Percentiles rank a stretch among this genome's conserved stretches.
These are phyloP conservation scores for Echinochloa phyllopogon DNA, from an alignment of 176 grass and related monocot genomes.

Conservation along the genomic window DNA sequence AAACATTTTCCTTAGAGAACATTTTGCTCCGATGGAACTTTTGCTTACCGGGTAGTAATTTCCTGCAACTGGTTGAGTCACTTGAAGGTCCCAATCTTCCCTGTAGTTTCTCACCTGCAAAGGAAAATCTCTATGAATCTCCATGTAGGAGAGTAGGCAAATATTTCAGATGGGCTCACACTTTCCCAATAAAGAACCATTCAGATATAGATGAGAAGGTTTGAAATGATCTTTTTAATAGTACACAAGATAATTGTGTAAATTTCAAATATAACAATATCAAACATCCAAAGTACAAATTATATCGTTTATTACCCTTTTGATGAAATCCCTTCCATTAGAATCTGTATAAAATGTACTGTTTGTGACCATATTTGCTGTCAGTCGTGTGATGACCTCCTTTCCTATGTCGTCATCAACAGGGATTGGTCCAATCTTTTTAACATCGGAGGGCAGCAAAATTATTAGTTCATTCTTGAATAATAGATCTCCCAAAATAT, in stretches of 20 bases:
- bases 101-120: conserved; percentile 83
- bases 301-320: conserved; percentile 58
- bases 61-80: conserved; percentile 86
- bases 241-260: not conserved
- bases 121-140: conserved; percentile 39
- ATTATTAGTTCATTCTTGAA: conserved; percentile 8
- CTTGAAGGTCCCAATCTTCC: conserved; percentile 84
- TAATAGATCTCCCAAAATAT: conserved; percentile 6
- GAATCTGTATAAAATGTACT: conserved; percentile 87
- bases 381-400: conserved; percentile 76
- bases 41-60: conserved; percentile 88
- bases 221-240: not conserved
- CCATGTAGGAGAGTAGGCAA: not conserved
- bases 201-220: conserved; percentile 1
- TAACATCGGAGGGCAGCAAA: conserved; percentile 17
- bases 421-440: conserved; percentile 89
- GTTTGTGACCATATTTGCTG: conserved; percentile 79
- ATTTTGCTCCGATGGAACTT: not conserved
- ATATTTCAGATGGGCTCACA: not conserved
- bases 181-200: not conserved
- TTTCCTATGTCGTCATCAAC: conserved; percentile 71
- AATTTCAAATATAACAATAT: not conserved
- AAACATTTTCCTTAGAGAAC: not conserved
- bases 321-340: conserved; percentile 94
- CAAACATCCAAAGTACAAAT: not conserved